Evolutionary conservation across 2,329 filamentous ascomycete species (phyloP).

Genomic region (Remersonia thermophila): DNA sequence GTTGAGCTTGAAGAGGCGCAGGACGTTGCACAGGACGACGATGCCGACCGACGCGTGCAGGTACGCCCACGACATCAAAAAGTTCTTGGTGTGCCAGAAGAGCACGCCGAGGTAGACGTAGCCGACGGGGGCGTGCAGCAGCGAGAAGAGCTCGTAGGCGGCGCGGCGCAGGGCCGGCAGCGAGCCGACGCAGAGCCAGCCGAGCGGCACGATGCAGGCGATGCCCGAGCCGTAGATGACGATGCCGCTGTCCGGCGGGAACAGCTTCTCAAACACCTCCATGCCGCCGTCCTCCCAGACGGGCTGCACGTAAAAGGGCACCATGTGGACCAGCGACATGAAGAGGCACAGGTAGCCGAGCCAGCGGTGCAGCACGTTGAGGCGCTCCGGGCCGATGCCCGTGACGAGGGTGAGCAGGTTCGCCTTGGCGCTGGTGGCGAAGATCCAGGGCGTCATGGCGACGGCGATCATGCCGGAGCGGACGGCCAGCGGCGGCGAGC

Average conservation of each 20-base stretch:
- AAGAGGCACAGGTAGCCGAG: slow-evolving; percentile 76
- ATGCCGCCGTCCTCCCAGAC: slow-evolving; percentile 71
- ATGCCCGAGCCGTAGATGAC: slow-evolving; percentile 78
- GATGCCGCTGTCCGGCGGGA: slow-evolving; percentile 50
- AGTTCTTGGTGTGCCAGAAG: slow-evolving; percentile 96
- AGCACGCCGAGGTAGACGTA: slow-evolving; percentile 71
- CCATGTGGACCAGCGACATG: slow-evolving; percentile 67
- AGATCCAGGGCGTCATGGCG: slow-evolving; percentile 84
- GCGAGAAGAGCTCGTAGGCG: slow-evolving; percentile 77
- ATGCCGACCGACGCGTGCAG: slow-evolving; percentile 71
- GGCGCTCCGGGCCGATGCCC: slow-evolving; percentile 79
- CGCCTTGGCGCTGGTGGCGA: slow-evolving; percentile 80
- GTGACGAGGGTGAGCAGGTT: slow-evolving; percentile 76
- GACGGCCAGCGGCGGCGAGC: slow-evolving; percentile 79
- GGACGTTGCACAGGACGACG: slow-evolving; percentile 61
- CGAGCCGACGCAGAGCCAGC: slow-evolving; percentile 76
- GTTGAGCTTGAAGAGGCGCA: slow-evolving; percentile 75
- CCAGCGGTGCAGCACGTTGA: slow-evolving; percentile 92
- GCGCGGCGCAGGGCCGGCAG: slow-evolving; percentile 63
- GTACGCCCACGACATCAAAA: slow-evolving; percentile 80
- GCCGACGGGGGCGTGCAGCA: slow-evolving; percentile 70
- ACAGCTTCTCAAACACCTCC: slow-evolving; percentile 56
- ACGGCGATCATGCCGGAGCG: slow-evolving; percentile 85
- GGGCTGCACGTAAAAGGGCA: slow-evolving; percentile 84
- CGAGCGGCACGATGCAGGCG: slow-evolving; percentile 67